Percentiles rank a stretch among this genome's conserved stretches.
These are phyloP conservation scores for Sphaerulina vaccinii DNA, from an alignment of 2,329 filamentous ascomycete genomes.

Conservation along the genomic window DNA sequence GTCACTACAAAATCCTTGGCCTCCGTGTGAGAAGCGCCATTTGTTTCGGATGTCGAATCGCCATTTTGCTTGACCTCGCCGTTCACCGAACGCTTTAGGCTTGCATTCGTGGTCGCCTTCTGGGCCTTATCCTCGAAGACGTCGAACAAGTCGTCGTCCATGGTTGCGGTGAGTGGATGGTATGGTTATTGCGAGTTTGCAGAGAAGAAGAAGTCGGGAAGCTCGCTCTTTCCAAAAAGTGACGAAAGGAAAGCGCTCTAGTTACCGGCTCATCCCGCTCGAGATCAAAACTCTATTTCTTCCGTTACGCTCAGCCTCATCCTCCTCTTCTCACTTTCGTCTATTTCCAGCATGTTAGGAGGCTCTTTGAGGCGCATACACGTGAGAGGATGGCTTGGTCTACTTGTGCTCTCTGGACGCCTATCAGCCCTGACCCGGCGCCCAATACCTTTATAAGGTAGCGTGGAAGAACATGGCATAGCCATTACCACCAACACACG, in stretches of 20 bases:
- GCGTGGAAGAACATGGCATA: background rate
- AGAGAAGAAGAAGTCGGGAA: too few species aligned
- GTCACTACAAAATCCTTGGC: conserved; percentile 9
- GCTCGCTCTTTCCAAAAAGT: too few species aligned
- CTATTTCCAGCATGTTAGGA: too few species aligned
- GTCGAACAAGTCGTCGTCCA: conserved; percentile 36
- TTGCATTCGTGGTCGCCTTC: conserved; percentile 39
- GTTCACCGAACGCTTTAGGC: conserved; percentile 84
- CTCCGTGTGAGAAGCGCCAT: background rate
- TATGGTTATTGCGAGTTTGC: background rate
- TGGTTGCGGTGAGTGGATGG: conserved; percentile 1
- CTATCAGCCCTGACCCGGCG: conserved; percentile 8
- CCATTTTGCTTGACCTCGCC: conserved; percentile 65
- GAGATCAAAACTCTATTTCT: too few species aligned
- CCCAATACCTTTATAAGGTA: background rate
- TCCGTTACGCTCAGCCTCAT: background rate
- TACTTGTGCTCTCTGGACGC: conserved; percentile 4
- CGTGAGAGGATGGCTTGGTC: conserved; percentile 6
- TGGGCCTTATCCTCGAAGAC: conserved; percentile 37
- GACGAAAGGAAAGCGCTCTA: too few species aligned
- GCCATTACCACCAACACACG: conserved; percentile 8
- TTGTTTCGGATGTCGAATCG: conserved; percentile 48
- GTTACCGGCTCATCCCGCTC: too few species aligned
- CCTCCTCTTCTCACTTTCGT: conserved; percentile 1
- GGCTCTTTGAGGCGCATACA: conserved; percentile 7